Evolutionary conservation across 2,329 filamentous ascomycete genomes (phyloP).

Genomic region (Venturia oleaginea): DNA sequence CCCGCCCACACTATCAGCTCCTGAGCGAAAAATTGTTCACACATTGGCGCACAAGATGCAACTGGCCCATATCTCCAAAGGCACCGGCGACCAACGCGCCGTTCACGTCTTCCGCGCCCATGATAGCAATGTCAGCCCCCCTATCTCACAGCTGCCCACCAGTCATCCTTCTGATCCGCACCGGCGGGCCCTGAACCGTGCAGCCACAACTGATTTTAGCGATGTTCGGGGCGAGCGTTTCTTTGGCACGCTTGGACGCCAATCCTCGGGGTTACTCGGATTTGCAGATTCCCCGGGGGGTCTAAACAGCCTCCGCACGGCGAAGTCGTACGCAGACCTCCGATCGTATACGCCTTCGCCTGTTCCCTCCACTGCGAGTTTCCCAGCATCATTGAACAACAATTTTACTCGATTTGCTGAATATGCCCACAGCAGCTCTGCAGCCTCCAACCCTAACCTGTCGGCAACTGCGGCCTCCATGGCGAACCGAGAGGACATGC

Average conservation of each 20-base stretch:
- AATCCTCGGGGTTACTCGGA: conserved; percentile 72
- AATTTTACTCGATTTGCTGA: conserved; percentile 55
- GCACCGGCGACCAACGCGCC: conserved; percentile 77
- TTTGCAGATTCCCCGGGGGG: conserved; percentile 63
- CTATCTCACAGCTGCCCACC: conserved; percentile 50
- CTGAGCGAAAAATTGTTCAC: conserved; percentile 83
- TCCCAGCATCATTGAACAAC: conserved; percentile 58
- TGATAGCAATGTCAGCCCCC: conserved; percentile 50
- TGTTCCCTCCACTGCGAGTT: conserved; percentile 80
- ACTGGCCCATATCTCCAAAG: conserved; percentile 81
- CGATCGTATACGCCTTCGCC: conserved; percentile 93
- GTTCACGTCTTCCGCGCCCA: conserved; percentile 73
- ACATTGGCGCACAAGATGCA: conserved; percentile 93
- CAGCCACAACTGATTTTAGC: conserved; percentile 95
- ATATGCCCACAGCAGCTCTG: conserved; percentile 46
- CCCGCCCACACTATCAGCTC: conserved; percentile 67
- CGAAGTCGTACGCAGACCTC: conserved; percentile 93
- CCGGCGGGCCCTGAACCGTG: conserved; percentile 77
- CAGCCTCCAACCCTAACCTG: conserved; percentile 57
- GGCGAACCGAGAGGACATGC: conserved; percentile 47
- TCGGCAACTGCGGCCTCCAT: conserved; percentile 48
- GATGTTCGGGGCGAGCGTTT: conserved; percentile 66
- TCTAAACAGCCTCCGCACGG: conserved; percentile 72
- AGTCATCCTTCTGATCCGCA: conserved; percentile 66
- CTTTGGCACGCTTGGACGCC: conserved; percentile 69